Conservation (phyloP, 192 early-diverging fungal species). For the Entomortierella beljakovae region DNA sequence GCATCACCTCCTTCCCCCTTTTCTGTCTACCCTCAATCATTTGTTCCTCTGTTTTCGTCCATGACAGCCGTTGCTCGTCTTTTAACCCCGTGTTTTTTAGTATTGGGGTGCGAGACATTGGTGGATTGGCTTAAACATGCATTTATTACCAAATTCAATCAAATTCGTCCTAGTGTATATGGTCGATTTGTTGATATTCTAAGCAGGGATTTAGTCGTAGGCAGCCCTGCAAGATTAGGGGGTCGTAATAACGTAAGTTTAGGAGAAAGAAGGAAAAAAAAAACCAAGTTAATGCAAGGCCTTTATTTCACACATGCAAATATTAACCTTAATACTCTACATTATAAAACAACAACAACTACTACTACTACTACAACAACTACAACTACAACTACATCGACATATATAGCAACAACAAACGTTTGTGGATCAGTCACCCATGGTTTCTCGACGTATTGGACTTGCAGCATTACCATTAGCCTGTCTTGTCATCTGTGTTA, state of each 20-base stretch:
- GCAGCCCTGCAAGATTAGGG: constrained; percentile 58
- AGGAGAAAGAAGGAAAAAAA: too few relatives aligned
- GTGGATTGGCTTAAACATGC: constrained; percentile 99
- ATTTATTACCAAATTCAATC: constrained; percentile 98
- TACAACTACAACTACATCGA: background rate
- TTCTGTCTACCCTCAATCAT: constrained; percentile 69
- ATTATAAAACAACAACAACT: too few relatives aligned
- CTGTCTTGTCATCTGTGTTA: constrained; percentile 74
- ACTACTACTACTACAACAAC: too few relatives aligned
- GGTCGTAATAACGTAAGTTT: constrained; percentile 57
- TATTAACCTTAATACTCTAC: too few relatives aligned
- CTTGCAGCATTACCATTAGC: constrained; percentile 84
- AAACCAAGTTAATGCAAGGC: too few relatives aligned
- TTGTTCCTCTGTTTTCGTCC: constrained; percentile 73
- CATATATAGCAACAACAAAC: constrained; percentile 50
- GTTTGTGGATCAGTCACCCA: constrained; percentile 78
- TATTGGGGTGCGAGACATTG: constrained; percentile 88
- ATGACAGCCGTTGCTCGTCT: constrained; percentile 74
- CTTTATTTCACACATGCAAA: too few relatives aligned
- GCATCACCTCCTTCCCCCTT: constrained; percentile 70
- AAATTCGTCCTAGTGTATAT: constrained; percentile 90
- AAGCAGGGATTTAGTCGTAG: constrained; percentile 84
- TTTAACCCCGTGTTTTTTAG: constrained; percentile 86
- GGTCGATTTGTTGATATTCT: constrained; percentile 87
- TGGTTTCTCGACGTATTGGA: constrained; percentile 83